Base-by-base conservation (phyloP, 2,329 filamentous ascomycete species). In the Pseudocercospora macadamiae region DNA sequence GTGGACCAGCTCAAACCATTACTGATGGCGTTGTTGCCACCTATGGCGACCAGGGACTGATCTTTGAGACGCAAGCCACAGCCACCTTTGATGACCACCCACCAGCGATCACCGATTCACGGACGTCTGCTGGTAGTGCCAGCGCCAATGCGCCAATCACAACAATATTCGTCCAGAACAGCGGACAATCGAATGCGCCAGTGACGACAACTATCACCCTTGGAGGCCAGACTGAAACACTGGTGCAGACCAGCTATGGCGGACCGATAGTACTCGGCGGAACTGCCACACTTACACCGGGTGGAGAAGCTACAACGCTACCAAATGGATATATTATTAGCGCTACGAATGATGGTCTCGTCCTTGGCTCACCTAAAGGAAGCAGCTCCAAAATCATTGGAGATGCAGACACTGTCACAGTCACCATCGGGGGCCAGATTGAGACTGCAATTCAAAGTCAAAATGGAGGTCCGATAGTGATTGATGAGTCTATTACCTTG, bases 1-100 rank as follows among this genome's bases (percentile, higher is more conserved):
- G 63, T 12, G 65, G 64, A 12, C 34, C 60, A 4, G 48, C 57
- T 2, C 51, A 65, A 23, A 65, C 61, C 3, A 54, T 70, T 7
- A 34, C 58, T 1, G 54, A 61, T 25, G 66, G 66, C 3, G 48
- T 51, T 9, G 44, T 61, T 3, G 57, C 54, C 18, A 63, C 59
- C n/a, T 64, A 63, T 52, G 63, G 54, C 19, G 36, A 55, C 14
- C 21, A 54, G 3, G 65, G 64, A 25, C 21, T 65, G 12, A 56
- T 64, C 5, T 55, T 66, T n/a, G 44, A 59, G 18, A 44, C 54
- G 14, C 34, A 9, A 21, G 57, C 53, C 4, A 54, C 59, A 2
- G 42, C 60, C 21, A 47, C 18, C 12, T 57, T 61, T 25, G 55
- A 59, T 19, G 21, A 47, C 14, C n/a, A 45, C 8, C 9, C 45